Base-by-base conservation (phyloP, 108 stramenopile genomes). In the Bacterosira constricta region DNA sequence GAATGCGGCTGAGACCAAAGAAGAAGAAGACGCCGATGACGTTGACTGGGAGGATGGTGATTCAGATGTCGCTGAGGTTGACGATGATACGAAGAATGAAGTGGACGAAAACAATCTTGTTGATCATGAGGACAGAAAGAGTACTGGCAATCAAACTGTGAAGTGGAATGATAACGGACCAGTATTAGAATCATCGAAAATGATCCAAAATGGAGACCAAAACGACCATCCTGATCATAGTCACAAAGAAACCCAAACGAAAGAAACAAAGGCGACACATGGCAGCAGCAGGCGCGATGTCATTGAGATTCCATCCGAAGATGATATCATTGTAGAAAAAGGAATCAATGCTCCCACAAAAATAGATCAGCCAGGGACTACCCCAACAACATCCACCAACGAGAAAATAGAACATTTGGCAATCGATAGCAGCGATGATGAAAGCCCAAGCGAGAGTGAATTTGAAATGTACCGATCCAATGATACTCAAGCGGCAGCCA, bases 401-500 rank as follows among this genome's bases (percentile, higher is more conserved):
- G 27, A 20, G 8, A 32, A 26, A 1, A 32, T 20, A 0, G 47
- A 49, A 0, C 47, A 21, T 26, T 10, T 49, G 21, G 47, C 13
- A 36, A 69, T n/a, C 15, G 9, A 39, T 26, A 23, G 26, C 29
- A 21, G 25, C 42, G 53, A 39, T 30, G 52, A 39, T 45, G 12
- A 45, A n/a, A 60, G 25, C 38, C 10, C 0, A 13, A 17, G 53
- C 44, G 20, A 17, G 35, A 56, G 69, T 37, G 67, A 83, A 30
- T 66, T 68, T 17, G 72, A 72, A 6, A 41, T 31, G 32, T 11
- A 31, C 27, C 41, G 26, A 31, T 47, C 62, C 9, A 50, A 73
- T 44, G 57, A 84, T 73, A 71, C 83, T 17, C 77, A 75, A n/a
- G 62, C 62, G 8, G 85, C 73, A 26, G 96, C 93, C 3, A 65